Evolutionary conservation across 1,284 basidiomycete species (phyloP).

Genomic region (Tilletia caries): DNA sequence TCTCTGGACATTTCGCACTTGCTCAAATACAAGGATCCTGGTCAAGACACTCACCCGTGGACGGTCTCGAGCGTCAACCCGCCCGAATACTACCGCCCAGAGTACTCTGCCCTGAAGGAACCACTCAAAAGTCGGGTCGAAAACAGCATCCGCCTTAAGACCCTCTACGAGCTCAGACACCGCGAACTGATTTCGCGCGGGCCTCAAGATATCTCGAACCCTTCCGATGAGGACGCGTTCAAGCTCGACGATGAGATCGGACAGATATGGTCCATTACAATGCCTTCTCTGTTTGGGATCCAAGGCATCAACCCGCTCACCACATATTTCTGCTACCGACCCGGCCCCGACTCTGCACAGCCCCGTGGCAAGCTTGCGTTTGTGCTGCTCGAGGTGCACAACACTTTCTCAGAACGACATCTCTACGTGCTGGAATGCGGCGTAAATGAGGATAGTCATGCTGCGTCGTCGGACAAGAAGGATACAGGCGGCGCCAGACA

Average conservation of each 20-base stretch:
- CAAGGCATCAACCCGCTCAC: slow-evolving; percentile 74
- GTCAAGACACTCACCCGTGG: slow-evolving; percentile 14
- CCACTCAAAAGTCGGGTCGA: slow-evolving; percentile 2
- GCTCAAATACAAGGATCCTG: slow-evolving; percentile 18
- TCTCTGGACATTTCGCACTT: slow-evolving; percentile 37
- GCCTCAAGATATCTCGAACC: slow-evolving; percentile 30
- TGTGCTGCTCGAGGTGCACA: slow-evolving; percentile 71
- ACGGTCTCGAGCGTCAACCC: slow-evolving; percentile 23
- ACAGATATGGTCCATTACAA: slow-evolving; percentile 57
- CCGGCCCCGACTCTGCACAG: slow-evolving; percentile 14
- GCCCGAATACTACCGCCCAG: slow-evolving; percentile 19
- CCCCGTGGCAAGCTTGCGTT: slow-evolving; percentile 53
- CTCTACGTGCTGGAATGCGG: slow-evolving; percentile 60
- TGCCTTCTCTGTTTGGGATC: slow-evolving; percentile 68
- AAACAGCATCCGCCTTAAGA: slow-evolving; percentile 34
- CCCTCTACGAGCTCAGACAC: slow-evolving; percentile 36
- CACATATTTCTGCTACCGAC: slow-evolving; percentile 67
- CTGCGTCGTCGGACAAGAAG: slow-evolving; percentile 5
- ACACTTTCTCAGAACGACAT: slow-evolving; percentile 72
- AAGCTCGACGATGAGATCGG: slow-evolving; percentile 25
- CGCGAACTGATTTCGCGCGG: slow-evolving; percentile 23
- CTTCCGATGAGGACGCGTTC: background rate
- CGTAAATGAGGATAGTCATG: slow-evolving; percentile 56
- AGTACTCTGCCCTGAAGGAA: slow-evolving; percentile 10
- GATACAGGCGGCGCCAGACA: slow-evolving; percentile 13